Evolutionary conservation across 768 basidiomycete genomes (phyloP), one percentile per base, ranked within the genome.

Genomic region (Macrolepiota fuliginosa): DNA sequence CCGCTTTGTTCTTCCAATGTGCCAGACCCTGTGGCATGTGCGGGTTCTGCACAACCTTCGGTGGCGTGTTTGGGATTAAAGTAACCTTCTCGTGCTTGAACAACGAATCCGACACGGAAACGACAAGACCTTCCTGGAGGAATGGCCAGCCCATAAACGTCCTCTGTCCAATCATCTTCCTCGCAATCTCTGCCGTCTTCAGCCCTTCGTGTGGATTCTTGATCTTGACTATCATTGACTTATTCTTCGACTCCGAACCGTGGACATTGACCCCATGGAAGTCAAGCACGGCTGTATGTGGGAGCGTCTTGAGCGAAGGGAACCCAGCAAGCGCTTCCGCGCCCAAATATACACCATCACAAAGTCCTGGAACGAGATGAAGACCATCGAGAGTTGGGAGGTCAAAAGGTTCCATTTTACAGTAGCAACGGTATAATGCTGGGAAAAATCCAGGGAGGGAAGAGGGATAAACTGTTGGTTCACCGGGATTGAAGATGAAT

Each of bases 371-470:
- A 39, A 96, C 81, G 45, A 97, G 83, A 66, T 94, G 89, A 15
- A 97, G 81, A 1, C 94, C 96, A 55, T 85, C 82, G 36, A 98
- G 80, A 0, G 89, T 94, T 0, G 97, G 97, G 9, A 98, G 82
- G 67, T 96, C 83, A 77, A 93, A 99, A 0, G 89, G 77, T 64
- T 91, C 88, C 84, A 87, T 90, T 60, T 75, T 75, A 73, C 93
- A 96, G 17, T 84, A 86, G 67, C 92, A 96, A 37, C 89, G 85
- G 65, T 86, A 76, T 15, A 99, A 75, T 25, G 92, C 82, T 11
- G 97, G 96, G 84, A 99, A 97, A 79, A 98, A 95, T 4, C 94
- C 92, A 1, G 95, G 94, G 1, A 96, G 77, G 2, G 97, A 96
- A 0, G 96, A 97, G 0, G 94, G 92, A 70, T 97, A 99, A 15